Evolutionary conservation across 768 basidiomycete genomes (phyloP), one percentile per base, ranked within the genome.

Genomic region (Trametes meyenii): DNA sequence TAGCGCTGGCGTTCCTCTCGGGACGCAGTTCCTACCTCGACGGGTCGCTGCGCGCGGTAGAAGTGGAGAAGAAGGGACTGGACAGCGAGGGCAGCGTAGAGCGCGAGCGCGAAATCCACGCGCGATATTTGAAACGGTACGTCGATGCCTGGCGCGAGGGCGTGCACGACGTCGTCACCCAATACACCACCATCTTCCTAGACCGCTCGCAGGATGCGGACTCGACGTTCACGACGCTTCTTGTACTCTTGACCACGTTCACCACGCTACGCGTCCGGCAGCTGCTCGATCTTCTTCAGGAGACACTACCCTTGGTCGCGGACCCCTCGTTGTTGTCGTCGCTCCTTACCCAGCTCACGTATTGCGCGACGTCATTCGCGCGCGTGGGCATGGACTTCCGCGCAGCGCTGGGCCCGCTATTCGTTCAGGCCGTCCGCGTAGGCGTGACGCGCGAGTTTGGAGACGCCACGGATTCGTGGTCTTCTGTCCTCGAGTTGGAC

Each of bases 351-450:
- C 96, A 98, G 68, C 83, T 98, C 46, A 90, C 91, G 13, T 98
- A 98, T 74, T 97, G 96, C 71, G 87, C 94, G 8, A 85, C 87
- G 17, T 94, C 95, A 0, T 97, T 97, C 69, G 82, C 92, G 0
- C 86, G 95, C n/a, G 83, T 96, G 16, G 96, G 96, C 0, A 81
- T 96, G 67, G 96, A 97, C 71, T 98, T 99, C 73, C 84, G 88
- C 35, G 74, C 80, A 0, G 74, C 89, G 17, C 76, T 97, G 33
- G 82, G 82, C 3, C 80, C 81, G n/a, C 76, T 90, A 2, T 87
- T 95, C 71, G 80, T 81, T 40, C 73, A 77, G 46, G 89, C 90
- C 1, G 87, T 94, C 12, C 71, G 81, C 3, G 72, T 76, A 26
- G 81, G 84, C 7, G 84, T 90, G 36, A 75, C 76, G 10, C 76